These are phyloP conservation scores for Candida labiduridarum DNA, from an alignment of 1,139 yeast species.

Conservation along the genomic window DNA sequence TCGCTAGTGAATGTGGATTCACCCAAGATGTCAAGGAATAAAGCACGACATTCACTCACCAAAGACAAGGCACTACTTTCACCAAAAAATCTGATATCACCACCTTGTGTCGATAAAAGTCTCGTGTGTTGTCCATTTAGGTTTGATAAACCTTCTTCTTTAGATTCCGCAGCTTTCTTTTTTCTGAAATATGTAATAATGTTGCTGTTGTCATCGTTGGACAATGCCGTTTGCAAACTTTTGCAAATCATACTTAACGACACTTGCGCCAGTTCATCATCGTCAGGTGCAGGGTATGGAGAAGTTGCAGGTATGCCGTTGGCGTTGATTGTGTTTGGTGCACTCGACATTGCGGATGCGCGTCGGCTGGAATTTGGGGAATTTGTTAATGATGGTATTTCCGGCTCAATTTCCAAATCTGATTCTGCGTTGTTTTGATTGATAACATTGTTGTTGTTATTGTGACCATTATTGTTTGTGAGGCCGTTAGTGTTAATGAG, in stretches of 20 bases:
- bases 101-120: slow-evolving; percentile 21
- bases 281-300: neutral
- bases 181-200: slow-evolving; percentile 4
- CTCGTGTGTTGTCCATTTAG: slow-evolving; percentile 19
- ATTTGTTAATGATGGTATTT: slow-evolving; percentile 10
- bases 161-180: slow-evolving; percentile 6
- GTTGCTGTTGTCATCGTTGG: slow-evolving; percentile 16
- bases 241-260: slow-evolving; percentile 16
- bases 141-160: slow-evolving; percentile 16
- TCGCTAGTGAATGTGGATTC: slow-evolving; percentile 31
- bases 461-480: neutral
- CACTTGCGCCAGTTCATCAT: slow-evolving; percentile 23
- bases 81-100: slow-evolving; percentile 27
- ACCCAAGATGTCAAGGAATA: slow-evolving; percentile 20
- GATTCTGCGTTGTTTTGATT: neutral
- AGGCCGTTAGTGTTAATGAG: slow-evolving; percentile 1
- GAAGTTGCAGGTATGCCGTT: neutral
- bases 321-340: neutral
- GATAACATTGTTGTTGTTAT: slow-evolving; percentile 7
- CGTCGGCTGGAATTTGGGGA: slow-evolving; percentile 8
- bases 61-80: slow-evolving; percentile 28
- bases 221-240: slow-evolving; percentile 25
- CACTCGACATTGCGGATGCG: neutral
- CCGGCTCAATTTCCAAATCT: slow-evolving; percentile 7
- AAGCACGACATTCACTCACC: slow-evolving; percentile 25